Base-by-base conservation (phyloP, 2,329 filamentous ascomycete species). In the Scedosporium minutisporum region DNA sequence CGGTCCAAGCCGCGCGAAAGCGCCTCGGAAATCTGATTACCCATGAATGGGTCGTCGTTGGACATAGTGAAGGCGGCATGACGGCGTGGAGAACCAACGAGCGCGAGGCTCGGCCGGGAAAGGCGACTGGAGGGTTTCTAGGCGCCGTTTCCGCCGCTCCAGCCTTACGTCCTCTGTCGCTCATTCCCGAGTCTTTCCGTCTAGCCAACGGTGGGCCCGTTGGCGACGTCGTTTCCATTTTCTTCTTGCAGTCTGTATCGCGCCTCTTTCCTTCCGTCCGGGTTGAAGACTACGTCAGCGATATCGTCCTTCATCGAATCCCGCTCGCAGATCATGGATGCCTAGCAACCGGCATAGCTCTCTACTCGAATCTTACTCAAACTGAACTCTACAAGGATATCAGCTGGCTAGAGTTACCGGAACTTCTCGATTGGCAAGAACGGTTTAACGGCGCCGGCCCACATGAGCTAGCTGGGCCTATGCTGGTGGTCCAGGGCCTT, bases 1-100 rank as follows among this genome's bases (percentile, higher is more conserved):
- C 63, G 3, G 41, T 69, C 16, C 9, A 65, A 3, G 68, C 68
- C 1, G 67, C 65, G 0, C 61, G 67, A 3, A 66, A 63, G 10
- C 60, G 57, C 12, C 38, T 69, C 0, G 64, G 66, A 3, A 33
- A 60, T 1, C 42, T 62, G 0, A 42, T 69, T 0, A 64, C 63
- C 12, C 57, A 66, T 6, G 65, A 69, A n/a, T 69, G 68, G 68
- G 67, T 64, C 2, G 64, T 68, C 0, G 27, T 63, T 0, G 68
- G 68, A 1, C 68, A 69, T 25, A 69, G 68, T 58, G 68, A 69
- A 23, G 68, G 68, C 0, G 68, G 68, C 7, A 64, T 68, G 65
- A 67, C 68, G 1, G 67, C 62, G 1, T 69, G 68, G 68, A 64
- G 68, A 5, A 69, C 68, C 12, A 66, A 64, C 16, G 67, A 69